Conservation (phyloP, 2,329 filamentous ascomycete genomes). For the Botrytis sinoallii region DNA sequence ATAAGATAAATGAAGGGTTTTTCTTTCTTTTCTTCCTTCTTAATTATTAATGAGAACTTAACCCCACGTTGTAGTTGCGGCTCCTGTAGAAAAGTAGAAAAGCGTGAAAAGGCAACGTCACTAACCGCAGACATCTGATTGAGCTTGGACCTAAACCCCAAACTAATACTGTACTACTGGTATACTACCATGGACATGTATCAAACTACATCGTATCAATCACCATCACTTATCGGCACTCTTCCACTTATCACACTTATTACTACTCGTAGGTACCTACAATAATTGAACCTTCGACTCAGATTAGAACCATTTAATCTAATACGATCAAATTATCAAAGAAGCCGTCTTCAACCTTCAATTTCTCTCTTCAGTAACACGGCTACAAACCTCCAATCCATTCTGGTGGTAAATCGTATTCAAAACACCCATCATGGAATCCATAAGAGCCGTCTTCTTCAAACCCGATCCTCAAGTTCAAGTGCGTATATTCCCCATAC, state of each 20-base stretch:
- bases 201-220: background rate
- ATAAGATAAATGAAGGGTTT: background rate
- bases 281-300: background rate
- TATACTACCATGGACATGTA: background rate
- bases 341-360: background rate
- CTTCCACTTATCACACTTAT: background rate
- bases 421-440: conserved; percentile 64
- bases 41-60: background rate
- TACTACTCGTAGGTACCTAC: background rate
- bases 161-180: background rate
- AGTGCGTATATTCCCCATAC: conserved; percentile 49
- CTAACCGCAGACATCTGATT: background rate
- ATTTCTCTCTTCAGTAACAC: background rate
- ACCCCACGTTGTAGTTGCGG: conserved; percentile 14
- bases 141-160: conserved; percentile 15
- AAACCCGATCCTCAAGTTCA: conserved; percentile 92
- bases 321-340: background rate
- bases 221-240: background rate
- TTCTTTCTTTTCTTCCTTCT: background rate
- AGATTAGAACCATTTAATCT: background rate
- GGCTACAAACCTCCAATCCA: background rate
- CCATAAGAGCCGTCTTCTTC: conserved; percentile 79
- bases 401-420: no score
- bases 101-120: conserved; percentile 5
- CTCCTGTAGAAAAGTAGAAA: background rate